Base-by-base conservation (phyloP, 208 protist species). In the Trypanosoma theileri region DNA sequence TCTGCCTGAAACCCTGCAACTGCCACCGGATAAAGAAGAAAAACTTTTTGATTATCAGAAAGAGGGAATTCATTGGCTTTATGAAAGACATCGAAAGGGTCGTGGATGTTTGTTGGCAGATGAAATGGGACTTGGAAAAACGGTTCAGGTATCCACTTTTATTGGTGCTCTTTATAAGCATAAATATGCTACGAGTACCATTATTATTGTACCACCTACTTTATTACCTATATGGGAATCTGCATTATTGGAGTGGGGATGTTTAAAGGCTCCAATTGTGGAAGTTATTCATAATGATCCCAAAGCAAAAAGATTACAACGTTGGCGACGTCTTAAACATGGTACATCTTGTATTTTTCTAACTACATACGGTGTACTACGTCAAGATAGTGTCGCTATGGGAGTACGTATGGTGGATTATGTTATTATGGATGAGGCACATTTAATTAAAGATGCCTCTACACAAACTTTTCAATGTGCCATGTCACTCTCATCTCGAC, bases 71-170 rank as follows among this genome's bases (percentile, higher is more conserved):
- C 66, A 88, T 62, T 99, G 98, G 98, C 77, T 99, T 19, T 99
- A 96, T 78, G 83, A 91, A 45, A 82, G 98, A 50, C 97, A 99
- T 65, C 64, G 75, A 55, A 94, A 96, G 50, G 82, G 86, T 11
- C 85, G 89, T 54, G 97, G 96, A 53, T 97, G 97, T 52, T 94
- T 99, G 14, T 66, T 99, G n/a, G 98, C 97, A 44, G 98, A 99
- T 77, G 98, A 99, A 82, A 98, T 98, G 91, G 91, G 95, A 12
- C 89, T 98, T 57, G 95, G 96, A 31, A 99, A 99, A 86, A 99
- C 98, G 0, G 82, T 99, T 9, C 97, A 99, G 66, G 85, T 98
- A 19, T 80, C 89, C 40, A 68, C 82, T 17, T 98, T 99, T 66
- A 73, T 99, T 14, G 87, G 86, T 1, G 73, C 75, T 6, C 78